Conservation (phyloP, 2,329 filamentous ascomycete species). For the Aphanocladium album region DNA sequence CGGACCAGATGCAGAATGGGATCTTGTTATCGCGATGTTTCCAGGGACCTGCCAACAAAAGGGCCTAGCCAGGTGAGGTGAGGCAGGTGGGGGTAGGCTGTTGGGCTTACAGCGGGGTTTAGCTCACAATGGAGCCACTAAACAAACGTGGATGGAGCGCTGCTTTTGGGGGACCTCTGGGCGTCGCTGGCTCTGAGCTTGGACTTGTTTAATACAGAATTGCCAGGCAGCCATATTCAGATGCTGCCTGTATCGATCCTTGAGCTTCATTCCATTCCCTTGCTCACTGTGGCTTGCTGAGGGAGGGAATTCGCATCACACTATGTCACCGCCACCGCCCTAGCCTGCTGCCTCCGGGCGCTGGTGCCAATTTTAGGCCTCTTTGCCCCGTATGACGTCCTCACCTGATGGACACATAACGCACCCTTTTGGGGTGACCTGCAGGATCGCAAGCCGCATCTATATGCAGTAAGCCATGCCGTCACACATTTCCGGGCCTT, state of each 20-base stretch:
- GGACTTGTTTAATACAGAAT: background rate
- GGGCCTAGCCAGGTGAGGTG: background rate
- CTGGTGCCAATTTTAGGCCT: background rate
- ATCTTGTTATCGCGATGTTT: constrained; percentile 9
- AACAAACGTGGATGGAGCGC: background rate
- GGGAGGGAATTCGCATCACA: background rate
- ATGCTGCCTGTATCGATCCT: background rate
- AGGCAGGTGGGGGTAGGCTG: constrained; percentile 8
- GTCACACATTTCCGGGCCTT: background rate
- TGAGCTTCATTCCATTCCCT: background rate
- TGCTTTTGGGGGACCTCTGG: background rate
- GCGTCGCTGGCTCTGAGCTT: background rate
- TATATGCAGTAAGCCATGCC: background rate
- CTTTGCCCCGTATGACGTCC: background rate
- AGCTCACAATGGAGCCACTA: background rate
- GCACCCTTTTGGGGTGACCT: background rate
- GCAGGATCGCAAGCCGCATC: background rate
- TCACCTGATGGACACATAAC: background rate
- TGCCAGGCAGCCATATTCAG: background rate
- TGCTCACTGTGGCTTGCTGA: background rate
- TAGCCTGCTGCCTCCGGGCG: background rate
- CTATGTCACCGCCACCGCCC: background rate
- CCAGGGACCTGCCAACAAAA: constrained; percentile 8
- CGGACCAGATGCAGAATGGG: background rate
- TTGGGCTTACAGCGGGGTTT: constrained; percentile 4